These are phyloP conservation scores for Aspergillus conjunctus DNA, from an alignment of 495 filamentous ascomycete species.

Conservation along the genomic window DNA sequence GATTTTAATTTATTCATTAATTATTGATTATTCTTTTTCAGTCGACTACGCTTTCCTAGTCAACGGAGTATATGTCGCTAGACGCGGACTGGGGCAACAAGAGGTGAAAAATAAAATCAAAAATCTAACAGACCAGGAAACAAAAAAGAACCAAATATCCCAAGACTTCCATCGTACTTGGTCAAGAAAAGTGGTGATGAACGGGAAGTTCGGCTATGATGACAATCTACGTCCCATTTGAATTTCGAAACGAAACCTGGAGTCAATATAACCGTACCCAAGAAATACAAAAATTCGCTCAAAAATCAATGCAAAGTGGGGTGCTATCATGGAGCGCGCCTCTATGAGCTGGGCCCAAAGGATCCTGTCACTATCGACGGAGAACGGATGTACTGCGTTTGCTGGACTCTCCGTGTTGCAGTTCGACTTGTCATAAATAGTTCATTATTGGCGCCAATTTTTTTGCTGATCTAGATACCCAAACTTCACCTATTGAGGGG, in stretches of 20 bases:
- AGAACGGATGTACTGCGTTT: too few relatives aligned
- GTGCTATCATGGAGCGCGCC: background rate
- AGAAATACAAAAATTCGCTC: conserved; percentile 3
- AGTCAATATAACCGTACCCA: background rate
- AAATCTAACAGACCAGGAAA: background rate
- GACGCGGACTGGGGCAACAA: conserved; percentile 13
- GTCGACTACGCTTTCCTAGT: background rate
- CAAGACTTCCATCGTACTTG: background rate
- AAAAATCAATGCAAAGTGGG: background rate
- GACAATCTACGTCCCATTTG: conserved; percentile 12
- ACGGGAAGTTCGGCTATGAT: conserved; percentile 24
- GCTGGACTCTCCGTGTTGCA: too few relatives aligned
- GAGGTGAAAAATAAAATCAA: background rate
- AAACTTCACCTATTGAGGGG: too few relatives aligned
- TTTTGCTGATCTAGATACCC: too few relatives aligned
- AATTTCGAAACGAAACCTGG: background rate
- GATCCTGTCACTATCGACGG: too few relatives aligned
- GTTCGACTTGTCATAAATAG: too few relatives aligned
- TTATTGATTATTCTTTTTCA: background rate
- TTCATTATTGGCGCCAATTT: conserved; percentile 14
- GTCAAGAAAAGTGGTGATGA: conserved; percentile 4
- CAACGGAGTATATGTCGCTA: conserved; percentile 4
- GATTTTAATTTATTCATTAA: background rate
- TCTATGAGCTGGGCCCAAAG: too few relatives aligned
- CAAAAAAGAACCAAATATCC: background rate